Base-by-base conservation (phyloP, 2,329 filamentous ascomycete genomes). In the Hysterium pulicare region DNA sequence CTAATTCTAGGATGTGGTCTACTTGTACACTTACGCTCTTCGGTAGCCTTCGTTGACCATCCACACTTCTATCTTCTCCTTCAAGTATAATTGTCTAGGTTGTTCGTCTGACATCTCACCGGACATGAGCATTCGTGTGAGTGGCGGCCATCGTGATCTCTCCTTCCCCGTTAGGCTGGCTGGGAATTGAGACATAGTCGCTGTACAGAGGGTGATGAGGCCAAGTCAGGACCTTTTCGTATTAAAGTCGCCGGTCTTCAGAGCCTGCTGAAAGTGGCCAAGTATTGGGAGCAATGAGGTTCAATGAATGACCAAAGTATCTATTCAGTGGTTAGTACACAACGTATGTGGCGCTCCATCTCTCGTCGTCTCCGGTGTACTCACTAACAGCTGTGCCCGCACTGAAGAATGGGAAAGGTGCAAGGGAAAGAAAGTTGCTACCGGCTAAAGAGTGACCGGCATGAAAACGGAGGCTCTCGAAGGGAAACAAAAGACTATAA, bases 31-130 rank as follows among this genome's bases (percentile, higher is more conserved):
- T 44, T 75, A 89, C 81, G 91, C 76, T 80, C 86, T 76, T 62
- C 86, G 78, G 64, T 89, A 90, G 47, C 87, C 87, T 64, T 91
- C 87, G 63, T 91, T 91, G 48, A 91, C 84, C 87, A 93, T 90
- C 87, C 87, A 93, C 52, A 83, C 76, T 66, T 90, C 84, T 60
- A 91, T 85, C 62, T 79, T 85, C 65, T 91, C 85, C 59, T 79
- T 78, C 49, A 79, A 67, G 19, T 80, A 81, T 54, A 91, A 71
- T 43, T 83, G 77, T 61, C 82, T 82, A 53, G 85, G 82, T 58
- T 74, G 78, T 62, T 89, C 84, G 57, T 83, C 82, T 41, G 82
- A 87, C 79, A 90, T 86, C 71, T 90, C 85, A 38, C 87, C 86
- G 42, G 87, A 89, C 64, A 90, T 78, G 62, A 93, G 72, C 84